These are phyloP conservation scores for Protomyces arabidopsidicola DNA, from an alignment of 1,139 yeast genomes.

Conservation along the genomic window DNA sequence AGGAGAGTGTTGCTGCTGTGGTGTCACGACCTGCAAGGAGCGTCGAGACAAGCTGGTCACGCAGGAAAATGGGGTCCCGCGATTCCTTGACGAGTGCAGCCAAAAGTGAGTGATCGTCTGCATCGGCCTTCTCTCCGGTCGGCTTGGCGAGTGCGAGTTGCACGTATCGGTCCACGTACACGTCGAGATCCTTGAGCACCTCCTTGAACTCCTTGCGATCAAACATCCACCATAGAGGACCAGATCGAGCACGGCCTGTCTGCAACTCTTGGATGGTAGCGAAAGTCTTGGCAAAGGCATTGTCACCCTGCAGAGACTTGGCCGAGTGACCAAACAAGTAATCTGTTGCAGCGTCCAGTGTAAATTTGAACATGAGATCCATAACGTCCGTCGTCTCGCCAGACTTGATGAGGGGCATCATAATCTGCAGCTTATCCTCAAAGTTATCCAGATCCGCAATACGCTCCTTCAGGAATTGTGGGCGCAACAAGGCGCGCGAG, in stretches of 20 bases:
- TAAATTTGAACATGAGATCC: slow-evolving; percentile 49
- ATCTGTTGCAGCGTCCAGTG: slow-evolving; percentile 44
- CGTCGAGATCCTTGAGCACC: slow-evolving; percentile 1
- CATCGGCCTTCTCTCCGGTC: background rate
- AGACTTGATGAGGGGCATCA: slow-evolving; percentile 41
- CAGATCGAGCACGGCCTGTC: slow-evolving; percentile 13
- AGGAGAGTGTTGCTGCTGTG: slow-evolving; percentile 38
- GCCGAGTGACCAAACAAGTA: slow-evolving; percentile 20
- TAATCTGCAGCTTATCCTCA: slow-evolving; percentile 47
- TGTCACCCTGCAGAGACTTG: slow-evolving; percentile 6
- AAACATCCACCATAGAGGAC: slow-evolving; percentile 7
- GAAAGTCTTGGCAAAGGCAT: slow-evolving; percentile 8
- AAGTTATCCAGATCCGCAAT: slow-evolving; percentile 49
- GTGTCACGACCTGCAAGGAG: slow-evolving; percentile 36
- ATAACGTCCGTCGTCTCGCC: slow-evolving; percentile 47
- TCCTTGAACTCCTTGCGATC: slow-evolving; percentile 31
- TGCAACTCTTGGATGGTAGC: slow-evolving; percentile 15
- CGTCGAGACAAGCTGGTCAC: slow-evolving; percentile 52
- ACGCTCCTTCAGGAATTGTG: slow-evolving; percentile 56
- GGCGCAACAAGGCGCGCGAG: slow-evolving; percentile 55
- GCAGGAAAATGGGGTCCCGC: slow-evolving; percentile 39
- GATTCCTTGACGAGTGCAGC: slow-evolving; percentile 12
- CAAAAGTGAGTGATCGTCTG: slow-evolving; percentile 15
- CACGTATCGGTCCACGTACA: slow-evolving; percentile 13
- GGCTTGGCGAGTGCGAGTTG: slow-evolving; percentile 8